These are phyloP conservation scores for Mortierella sp. DNA, from an alignment of 371 early-diverging fungal genomes.

Conservation along the genomic window DNA sequence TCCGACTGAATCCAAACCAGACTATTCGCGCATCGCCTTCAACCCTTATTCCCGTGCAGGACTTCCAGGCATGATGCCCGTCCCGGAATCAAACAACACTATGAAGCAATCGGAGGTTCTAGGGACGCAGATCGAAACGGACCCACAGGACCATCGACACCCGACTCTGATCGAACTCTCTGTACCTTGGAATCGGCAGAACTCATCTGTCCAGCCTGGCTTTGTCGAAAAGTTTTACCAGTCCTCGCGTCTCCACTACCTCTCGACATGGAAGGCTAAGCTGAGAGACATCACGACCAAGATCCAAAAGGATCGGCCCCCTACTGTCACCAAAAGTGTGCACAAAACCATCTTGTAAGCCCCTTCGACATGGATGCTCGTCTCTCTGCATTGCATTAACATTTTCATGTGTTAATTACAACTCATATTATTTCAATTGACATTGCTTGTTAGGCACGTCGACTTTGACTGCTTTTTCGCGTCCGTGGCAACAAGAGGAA, in stretches of 20 bases:
- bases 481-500: slow-evolving; percentile 78
- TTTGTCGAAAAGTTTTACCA: slow-evolving; percentile 84
- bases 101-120: too few species aligned
- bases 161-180: slow-evolving; percentile 57
- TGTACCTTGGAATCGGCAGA: slow-evolving; percentile 61
- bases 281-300: slow-evolving; percentile 70
- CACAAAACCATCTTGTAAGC: slow-evolving; percentile 34
- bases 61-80: not conserved
- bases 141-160: slow-evolving; percentile 26
- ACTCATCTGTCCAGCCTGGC: slow-evolving; percentile 64
- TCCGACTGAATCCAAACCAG: not conserved
- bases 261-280: slow-evolving; percentile 87
- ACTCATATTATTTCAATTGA: not conserved
- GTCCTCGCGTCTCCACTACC: slow-evolving; percentile 86
- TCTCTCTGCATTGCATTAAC: too few species aligned
- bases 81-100: not conserved
- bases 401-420: too few species aligned
- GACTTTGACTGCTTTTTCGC: slow-evolving; percentile 97
- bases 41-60: slow-evolving; percentile 1
- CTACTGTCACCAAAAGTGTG: not conserved
- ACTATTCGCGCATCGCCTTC: not conserved
- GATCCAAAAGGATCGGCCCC: slow-evolving; percentile 48
- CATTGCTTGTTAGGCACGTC: slow-evolving; percentile 76
- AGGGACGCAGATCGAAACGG: not conserved
- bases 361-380: not conserved